phyloP scores from a whole-genome alignment of 768 basidiomycete species.

The Lactifluus pinguis region DNA sequence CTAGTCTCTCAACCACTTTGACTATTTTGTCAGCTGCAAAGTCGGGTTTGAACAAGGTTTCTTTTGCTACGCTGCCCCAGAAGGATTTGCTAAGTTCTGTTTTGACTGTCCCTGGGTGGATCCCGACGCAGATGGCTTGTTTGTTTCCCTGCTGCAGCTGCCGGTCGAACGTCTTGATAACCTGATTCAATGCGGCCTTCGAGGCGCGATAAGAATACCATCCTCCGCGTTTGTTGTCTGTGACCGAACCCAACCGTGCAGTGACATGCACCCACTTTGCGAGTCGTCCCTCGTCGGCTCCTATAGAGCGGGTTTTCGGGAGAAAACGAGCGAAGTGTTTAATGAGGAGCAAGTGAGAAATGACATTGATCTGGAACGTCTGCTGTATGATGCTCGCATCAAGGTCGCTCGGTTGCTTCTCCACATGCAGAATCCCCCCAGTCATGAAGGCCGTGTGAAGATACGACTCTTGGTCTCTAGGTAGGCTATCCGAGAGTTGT shows the following conservation, averaged over 20 bases:
- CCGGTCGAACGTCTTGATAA: conserved; percentile 51
- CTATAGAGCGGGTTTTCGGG: conserved; percentile 24
- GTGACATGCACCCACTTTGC: conserved; percentile 54
- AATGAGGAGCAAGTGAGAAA: conserved; percentile 51
- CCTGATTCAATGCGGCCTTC: conserved; percentile 55
- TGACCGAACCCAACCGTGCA: conserved; percentile 50
- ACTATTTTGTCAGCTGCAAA: conserved; percentile 40
- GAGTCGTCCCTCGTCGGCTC: conserved; percentile 17
- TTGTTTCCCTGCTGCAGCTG: conserved; percentile 40
- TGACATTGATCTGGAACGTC: conserved; percentile 49
- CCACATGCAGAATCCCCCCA: conserved; percentile 47
- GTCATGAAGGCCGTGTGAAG: conserved; percentile 48
- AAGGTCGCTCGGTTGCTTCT: conserved; percentile 43
- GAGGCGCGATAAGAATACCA: conserved; percentile 58
- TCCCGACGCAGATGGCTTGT: conserved; percentile 43
- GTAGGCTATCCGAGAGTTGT: conserved; percentile 30
- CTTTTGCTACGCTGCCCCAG: conserved; percentile 34
- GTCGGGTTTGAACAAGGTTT: conserved; percentile 40
- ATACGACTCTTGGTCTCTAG: conserved; percentile 29
- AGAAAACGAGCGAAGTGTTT: conserved; percentile 56
- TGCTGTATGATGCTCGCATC: conserved; percentile 32
- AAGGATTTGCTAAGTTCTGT: conserved; percentile 49
- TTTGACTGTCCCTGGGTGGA: conserved; percentile 54
- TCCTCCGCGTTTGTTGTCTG: conserved; percentile 48
- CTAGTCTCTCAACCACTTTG: conserved; percentile 36